Base-by-base conservation (phyloP, 2,329 filamentous ascomycete species). In the Fusarium sp. region DNA sequence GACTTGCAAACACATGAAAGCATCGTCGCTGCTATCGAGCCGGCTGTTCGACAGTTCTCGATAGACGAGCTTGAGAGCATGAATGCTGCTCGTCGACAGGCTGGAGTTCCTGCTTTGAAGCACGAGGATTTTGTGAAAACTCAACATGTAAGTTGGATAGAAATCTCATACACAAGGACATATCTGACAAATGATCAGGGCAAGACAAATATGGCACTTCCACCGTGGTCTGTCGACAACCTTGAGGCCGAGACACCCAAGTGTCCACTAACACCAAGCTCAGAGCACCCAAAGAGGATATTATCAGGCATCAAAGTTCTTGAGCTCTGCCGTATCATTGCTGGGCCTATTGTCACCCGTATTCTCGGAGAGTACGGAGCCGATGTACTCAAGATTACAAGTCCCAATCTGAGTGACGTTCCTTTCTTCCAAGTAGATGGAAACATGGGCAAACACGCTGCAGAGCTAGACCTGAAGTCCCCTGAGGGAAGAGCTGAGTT, bases 321-420 rank as follows among this genome's bases (percentile, higher is more conserved):
- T 10, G 93, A 95, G 77, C 82, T 94, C 35, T 93, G 91, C 77
- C 89, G 92, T 44, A 90, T 94, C 76, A 93, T 94, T 70, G 92
- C 92, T 7, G 92, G 92, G 0, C 92, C 92, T n/a, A 89, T 90
- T 9, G 90, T 94, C 72, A 89, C 89, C 7, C 88, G 91, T 35
- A 90, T 90, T 4, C 85, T 94, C 1, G 91, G 90, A n/a, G 92
- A 93, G 69, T 91, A 94, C 77, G 93, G 93, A 5, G 92, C 92
- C 12, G 88, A 91, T 59, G 92, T 94, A 2, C 85, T 94, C 72
- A 92, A 93, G 75, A 85, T 94, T 49, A 94, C 91, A 6, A 89
- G 89, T 12, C 87, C 90, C 0, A 83, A 88, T 49, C 84, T 94
- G n/a, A 88, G 89, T 9, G 92, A 93, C 67, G 89, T 93, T 4